Evolutionary conservation across 2,329 filamentous ascomycete genomes (phyloP), one percentile per base, ranked within the genome.

Genomic region (Fusarium algeriense): DNA sequence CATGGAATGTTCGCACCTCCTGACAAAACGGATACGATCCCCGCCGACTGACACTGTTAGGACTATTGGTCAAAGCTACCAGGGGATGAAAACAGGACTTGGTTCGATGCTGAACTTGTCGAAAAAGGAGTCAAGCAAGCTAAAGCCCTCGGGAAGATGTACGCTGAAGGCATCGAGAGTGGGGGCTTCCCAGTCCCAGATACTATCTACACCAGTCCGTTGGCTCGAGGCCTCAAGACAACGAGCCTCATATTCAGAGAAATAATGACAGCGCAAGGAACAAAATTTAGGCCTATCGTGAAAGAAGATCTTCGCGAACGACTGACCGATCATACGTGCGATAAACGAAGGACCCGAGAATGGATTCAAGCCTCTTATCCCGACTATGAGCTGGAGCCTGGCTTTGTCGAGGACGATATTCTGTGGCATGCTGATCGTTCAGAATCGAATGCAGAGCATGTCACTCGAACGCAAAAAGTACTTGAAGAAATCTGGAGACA

Each of bases 41-140:
- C 6, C 15, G 12, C 12, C 32, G 17, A 28, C 37, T 54, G n/a
- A 54, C 10, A 6, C 9, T 26, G 26, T 11, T 15, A 54, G 52
- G 32, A 26, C 2, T 28, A 54, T 10, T 54, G 52, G 52, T 45
- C 52, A 8, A 54, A 34, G 3, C 15, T 45, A 7, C 37, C 52
- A 1, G 37, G 52, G 7, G 52, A 54, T 8, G n/a, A 15, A 23
- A 34, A 32, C 2, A 30, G 52, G 19, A 54, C 28, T 26, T 54
- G 52, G 52, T 15, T 54, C 12, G 52, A 54, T 7, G 52, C 52
- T 17, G 52, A 54, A 4, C 52, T 54, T 19, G 52, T 54, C 14
- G 26, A 44, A 12, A 54, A 54, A 19, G 52, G 52, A 26, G 6
- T 45, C 2, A 3, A 34, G 15, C 37, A 54, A 32, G 52, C 52